These are phyloP conservation scores for Mycena amicta DNA, from an alignment of 768 basidiomycete genomes.

Conservation along the genomic window DNA sequence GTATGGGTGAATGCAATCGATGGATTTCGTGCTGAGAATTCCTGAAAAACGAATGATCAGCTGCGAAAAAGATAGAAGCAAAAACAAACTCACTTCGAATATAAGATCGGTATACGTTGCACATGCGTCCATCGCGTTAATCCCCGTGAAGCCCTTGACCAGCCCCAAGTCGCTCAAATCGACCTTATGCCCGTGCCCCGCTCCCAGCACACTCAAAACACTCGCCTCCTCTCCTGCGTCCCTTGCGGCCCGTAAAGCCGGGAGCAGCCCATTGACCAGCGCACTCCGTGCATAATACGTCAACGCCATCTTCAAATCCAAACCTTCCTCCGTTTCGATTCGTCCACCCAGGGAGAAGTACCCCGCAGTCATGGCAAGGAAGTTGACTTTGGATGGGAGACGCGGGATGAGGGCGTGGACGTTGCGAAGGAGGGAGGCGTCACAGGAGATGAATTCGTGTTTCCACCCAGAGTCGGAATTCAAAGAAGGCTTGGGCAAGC, in stretches of 20 bases:
- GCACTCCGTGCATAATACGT: conserved; percentile 55
- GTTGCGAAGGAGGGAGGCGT: conserved; percentile 50
- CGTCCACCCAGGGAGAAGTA: conserved; percentile 37
- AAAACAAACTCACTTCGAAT: conserved; percentile 6
- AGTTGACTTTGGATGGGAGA: conserved; percentile 44
- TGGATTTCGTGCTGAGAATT: conserved; percentile 35
- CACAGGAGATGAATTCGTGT: conserved; percentile 53
- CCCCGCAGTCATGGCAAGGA: conserved; percentile 49
- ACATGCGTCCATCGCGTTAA: conserved; percentile 33
- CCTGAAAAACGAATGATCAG: conserved; percentile 22
- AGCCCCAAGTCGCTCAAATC: conserved; percentile 49
- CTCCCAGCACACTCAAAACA: conserved; percentile 45
- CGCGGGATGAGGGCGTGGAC: conserved; percentile 40
- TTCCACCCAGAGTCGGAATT: conserved; percentile 14
- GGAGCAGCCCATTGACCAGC: conserved; percentile 48
- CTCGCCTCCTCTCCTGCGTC: conserved; percentile 50
- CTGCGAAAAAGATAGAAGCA: not conserved
- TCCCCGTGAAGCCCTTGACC: conserved; percentile 42
- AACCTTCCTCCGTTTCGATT: conserved; percentile 44
- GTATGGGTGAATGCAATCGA: conserved; percentile 38
- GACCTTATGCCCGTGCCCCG: conserved; percentile 33
- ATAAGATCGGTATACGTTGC: conserved; percentile 46
- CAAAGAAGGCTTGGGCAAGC: conserved; percentile 35
- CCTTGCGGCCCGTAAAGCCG: conserved; percentile 43
- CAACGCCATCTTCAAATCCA: conserved; percentile 43